Evolutionary conservation across 768 basidiomycete species (phyloP), one percentile per base, ranked within the genome.

Genomic region (Cystoderma amianthinum): DNA sequence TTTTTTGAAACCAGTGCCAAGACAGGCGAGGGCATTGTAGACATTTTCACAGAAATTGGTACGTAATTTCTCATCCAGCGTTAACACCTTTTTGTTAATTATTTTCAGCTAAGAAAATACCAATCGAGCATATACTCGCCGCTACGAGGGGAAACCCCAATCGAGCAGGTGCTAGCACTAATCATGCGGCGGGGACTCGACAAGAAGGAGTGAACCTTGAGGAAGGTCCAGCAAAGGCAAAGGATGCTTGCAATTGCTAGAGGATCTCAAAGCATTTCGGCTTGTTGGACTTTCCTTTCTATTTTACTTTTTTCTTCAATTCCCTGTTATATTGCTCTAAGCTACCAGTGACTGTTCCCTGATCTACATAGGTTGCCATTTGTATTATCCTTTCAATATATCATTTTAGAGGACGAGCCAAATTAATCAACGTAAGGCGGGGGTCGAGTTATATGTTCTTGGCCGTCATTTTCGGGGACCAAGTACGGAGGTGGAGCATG

Each of bases 1-100:
- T 98, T 98, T 74, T 96, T 95, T 52, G 96, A 99, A 71, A 96
- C 94, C 25, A 89, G 85, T 54, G 96, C 96, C 18, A 99, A 98
- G 79, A 91, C 90, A 3, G 93, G 94, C 13, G 87, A 94, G 54
- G 93, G 92, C 28, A 79, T 98, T 42, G 86, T 92, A 18, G 96
- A 98, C 55, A 80, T 98, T 21, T 99, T 99, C 62, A 98, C 94
- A 9, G 94, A 97, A 64, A 98, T 99, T 55, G 95, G 94, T 97
- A 34, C 41, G 58, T 49, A 25, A 61, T 11, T 16, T 32, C 43
- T 42, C 15, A 36, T 13, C 38, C 13, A 3, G 34, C 30, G 20
- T 3, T 24, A 12, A 16, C 48, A 34, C 3, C 42, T 43, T 13
- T 41, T 5, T 18, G 22, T 40, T 39, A 34, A 51, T 19, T 11